Base-by-base conservation (phyloP, 2,329 filamentous ascomycete species). In the Diplocarpon mali region DNA sequence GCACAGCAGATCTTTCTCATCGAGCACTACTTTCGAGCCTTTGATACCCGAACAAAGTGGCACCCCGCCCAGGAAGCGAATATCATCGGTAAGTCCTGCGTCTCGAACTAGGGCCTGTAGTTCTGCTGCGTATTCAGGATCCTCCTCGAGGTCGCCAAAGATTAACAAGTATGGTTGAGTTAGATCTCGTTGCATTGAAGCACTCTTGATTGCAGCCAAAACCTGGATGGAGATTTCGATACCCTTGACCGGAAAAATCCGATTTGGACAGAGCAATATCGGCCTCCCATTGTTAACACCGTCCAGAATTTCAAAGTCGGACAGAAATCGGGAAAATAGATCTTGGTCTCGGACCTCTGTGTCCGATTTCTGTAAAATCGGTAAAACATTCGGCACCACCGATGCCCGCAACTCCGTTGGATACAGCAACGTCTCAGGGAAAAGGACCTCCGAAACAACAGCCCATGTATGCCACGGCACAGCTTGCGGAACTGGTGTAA, bases 381-480 rank as follows among this genome's bases (percentile, higher is more conserved):
- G 39, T 9, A 41, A 35, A 8, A 41, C 15, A 15, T 41, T 41
- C 5, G 39, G 39, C 11, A 41, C 39, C 6, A 41, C 39, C 13
- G 34, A 30, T n/a, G 39, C 15, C 12, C 30, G 6, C 17, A 32
- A 16, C 10, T 35, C 16, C 7, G 30, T 41, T 10, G 39, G 39
- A 27, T 41, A 41, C 16, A 41, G 12, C 30, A 17, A 6, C 15
- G 39, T 41, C 17, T 41, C 39, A 4, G 39, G 39, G 8, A 34
- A 9, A 10, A 41, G 12, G 6, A 41, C 30, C 3, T 41, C 39
- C 11, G 39, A 41, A 3, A 41, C 39, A 27, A 41, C 24, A 11
- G 39, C 39, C 39, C 39, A 41, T 2, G 34, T 5, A 41, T 41
- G 39, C 39, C 39, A 41, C 17, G 39, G 30, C 13, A 41, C 39